A percentile compares a stretch with the other conserved stretches of the same genome.
Conservation (phyloP, 345 rosid genomes). For the Brassica incana region DNA sequence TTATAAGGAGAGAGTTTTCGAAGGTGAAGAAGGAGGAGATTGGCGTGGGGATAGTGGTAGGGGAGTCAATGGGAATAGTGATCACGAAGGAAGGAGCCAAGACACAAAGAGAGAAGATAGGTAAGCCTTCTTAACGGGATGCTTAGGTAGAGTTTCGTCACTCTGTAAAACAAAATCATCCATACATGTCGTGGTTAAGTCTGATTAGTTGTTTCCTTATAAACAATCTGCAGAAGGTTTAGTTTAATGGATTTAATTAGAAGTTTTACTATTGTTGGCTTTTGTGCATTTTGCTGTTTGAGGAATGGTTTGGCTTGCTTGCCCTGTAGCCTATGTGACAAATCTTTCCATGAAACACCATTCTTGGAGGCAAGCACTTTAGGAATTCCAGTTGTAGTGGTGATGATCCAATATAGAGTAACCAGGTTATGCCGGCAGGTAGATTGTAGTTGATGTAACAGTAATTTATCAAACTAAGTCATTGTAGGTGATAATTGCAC, state of each 20-base stretch:
- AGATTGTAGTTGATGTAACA: constrained; percentile 1
- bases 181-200: not conserved
- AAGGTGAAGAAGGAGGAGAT: constrained; percentile 44
- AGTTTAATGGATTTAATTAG: not conserved
- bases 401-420: not conserved
- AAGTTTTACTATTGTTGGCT: not conserved
- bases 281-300: not conserved
- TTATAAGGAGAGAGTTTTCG: constrained; percentile 44
- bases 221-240: not conserved
- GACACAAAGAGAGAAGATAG: constrained; percentile 49
- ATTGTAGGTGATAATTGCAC: not conserved
- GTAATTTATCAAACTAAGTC: not conserved
- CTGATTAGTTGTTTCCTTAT: not conserved
- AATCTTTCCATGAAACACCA: not conserved
- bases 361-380: not conserved
- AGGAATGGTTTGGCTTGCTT: not conserved
- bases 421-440: not conserved
- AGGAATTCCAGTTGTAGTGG: not conserved
- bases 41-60: constrained; percentile 44
- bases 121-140: constrained; percentile 37
- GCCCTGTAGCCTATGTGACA: not conserved
- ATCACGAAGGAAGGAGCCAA: constrained; percentile 43
- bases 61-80: constrained; percentile 44
- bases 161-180: no score
- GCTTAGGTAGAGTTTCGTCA: no score